phyloP scores from a whole-genome alignment of 2,329 filamentous ascomycete genomes.

The Talaromyces albobiverticillius region DNA sequence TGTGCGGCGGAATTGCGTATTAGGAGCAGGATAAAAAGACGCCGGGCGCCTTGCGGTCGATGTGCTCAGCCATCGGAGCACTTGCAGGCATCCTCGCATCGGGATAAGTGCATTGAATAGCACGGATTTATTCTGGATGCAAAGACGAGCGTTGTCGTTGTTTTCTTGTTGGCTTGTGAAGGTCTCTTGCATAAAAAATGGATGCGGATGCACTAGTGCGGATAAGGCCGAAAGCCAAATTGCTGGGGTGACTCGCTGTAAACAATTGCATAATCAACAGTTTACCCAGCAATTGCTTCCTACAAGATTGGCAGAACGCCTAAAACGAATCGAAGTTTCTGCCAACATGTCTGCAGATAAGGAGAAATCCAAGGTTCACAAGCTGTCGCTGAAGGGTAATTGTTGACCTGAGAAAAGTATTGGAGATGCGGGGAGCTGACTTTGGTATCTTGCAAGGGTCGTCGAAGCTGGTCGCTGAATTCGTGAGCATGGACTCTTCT shows the following conservation, averaged over 20 bases:
- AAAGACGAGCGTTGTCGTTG: neutral
- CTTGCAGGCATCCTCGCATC: slow-evolving; percentile 48
- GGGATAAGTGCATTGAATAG: slow-evolving; percentile 30
- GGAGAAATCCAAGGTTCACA: slow-evolving; percentile 86
- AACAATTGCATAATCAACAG: slow-evolving; percentile 27
- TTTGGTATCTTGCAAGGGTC: slow-evolving; percentile 49
- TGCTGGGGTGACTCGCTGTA: slow-evolving; percentile 37
- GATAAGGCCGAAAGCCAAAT: slow-evolving; percentile 16
- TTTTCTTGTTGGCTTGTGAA: too few species aligned
- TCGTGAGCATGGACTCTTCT: slow-evolving; percentile 57
- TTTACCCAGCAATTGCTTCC: neutral
- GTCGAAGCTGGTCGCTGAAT: slow-evolving; percentile 88
- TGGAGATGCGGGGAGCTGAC: slow-evolving; percentile 26
- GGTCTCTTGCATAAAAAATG: slow-evolving; percentile 27
- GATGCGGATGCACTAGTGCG: slow-evolving; percentile 13
- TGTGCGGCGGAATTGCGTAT: slow-evolving; percentile 17
- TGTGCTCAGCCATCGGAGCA: slow-evolving; percentile 46
- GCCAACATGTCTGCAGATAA: slow-evolving; percentile 47
- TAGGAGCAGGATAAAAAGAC: neutral
- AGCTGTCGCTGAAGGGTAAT: slow-evolving; percentile 64
- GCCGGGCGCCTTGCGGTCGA: slow-evolving; percentile 27
- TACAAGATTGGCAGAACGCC: too few species aligned
- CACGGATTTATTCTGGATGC: neutral
- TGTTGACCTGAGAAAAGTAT: neutral
- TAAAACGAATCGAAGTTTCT: too few species aligned